Evolutionary conservation across 805 yeast species (phyloP), one percentile per base, ranked within the genome.

Genomic region (Lipomyces orientalis): DNA sequence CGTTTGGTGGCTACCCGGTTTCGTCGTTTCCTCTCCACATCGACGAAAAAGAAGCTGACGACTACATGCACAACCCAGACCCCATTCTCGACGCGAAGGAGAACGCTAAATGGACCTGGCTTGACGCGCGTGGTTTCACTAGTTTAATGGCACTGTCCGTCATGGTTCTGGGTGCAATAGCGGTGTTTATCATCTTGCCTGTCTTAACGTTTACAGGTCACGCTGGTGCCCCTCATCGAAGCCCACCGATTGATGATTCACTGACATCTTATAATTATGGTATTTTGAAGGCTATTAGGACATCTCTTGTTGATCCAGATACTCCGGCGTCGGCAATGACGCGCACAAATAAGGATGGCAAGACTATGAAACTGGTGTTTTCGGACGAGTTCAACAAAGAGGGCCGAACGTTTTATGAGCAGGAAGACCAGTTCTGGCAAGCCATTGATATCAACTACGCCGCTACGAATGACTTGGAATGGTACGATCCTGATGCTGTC

Each of bases 1-100:
- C 98, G 2, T 94, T 94, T 80, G 99, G 98, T 61, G 98, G 98
- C 16, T 94, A 91, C 78, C 98, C 99, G 0, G 96, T 97, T 8
- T 84, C 93, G 19, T 88, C 92, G 4, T 94, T 94, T 81, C 99
- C 99, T 0, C 81, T 94, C 65, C 89, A 86, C 73, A 87, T 95
- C 71, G 97, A 94, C 67, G 98, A 94, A 73, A 91, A 91, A 79
- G 99, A 94, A 79, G 89, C 90, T 9, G 99, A 94, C 80, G 99
- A 94, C 79, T 93, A 91, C 76, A 78, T 95, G 72, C 98, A 94
- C 79, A 95, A 94, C 79, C 98, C 98, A 1, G 97, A 94, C 78
- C 97, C 97, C 9, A 89, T 93, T 49, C 90, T 88, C 57, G 99
- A 95, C 77, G 97, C 97, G 29, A 86, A 88, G 67, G 87, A 89